phyloP scores from a whole-genome alignment of 2,329 filamentous ascomycete species.

The Penicillium sumatraense region DNA sequence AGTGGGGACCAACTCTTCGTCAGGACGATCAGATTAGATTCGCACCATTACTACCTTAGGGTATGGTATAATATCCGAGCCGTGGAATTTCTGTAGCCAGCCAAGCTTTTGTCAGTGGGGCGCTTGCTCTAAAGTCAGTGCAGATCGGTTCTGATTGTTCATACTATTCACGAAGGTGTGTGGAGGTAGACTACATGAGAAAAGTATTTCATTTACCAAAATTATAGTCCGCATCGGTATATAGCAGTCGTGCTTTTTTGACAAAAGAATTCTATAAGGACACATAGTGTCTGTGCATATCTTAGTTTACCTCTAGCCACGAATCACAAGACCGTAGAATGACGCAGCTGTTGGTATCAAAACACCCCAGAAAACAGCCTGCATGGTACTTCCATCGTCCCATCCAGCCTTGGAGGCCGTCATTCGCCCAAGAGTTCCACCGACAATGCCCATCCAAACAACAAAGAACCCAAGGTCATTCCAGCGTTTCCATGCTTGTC shows the following conservation, averaged over 20 bases:
- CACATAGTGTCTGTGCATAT: neutral
- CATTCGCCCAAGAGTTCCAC: conserved; percentile 25
- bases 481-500: conserved; percentile 28
- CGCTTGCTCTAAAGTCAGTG: too few relatives aligned
- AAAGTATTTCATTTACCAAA: neutral
- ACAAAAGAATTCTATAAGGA: neutral
- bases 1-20: neutral
- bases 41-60: neutral
- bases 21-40: neutral
- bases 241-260: neutral
- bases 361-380: conserved; percentile 20
- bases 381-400: conserved; percentile 14
- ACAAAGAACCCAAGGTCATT: conserved; percentile 37
- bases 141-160: too few relatives aligned
- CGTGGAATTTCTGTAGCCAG: too few relatives aligned
- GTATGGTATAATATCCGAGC: too few relatives aligned
- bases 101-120: too few relatives aligned
- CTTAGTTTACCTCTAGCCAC: conserved; percentile 1
- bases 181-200: neutral
- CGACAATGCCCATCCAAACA: conserved; percentile 35
- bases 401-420: conserved; percentile 17
- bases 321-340: conserved; percentile 25
- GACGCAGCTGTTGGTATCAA: conserved; percentile 14
- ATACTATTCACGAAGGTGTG: too few relatives aligned
- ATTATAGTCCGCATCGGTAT: neutral